Conservation (phyloP, 805 yeast species). For the Torulaspora delbrueckii region DNA sequence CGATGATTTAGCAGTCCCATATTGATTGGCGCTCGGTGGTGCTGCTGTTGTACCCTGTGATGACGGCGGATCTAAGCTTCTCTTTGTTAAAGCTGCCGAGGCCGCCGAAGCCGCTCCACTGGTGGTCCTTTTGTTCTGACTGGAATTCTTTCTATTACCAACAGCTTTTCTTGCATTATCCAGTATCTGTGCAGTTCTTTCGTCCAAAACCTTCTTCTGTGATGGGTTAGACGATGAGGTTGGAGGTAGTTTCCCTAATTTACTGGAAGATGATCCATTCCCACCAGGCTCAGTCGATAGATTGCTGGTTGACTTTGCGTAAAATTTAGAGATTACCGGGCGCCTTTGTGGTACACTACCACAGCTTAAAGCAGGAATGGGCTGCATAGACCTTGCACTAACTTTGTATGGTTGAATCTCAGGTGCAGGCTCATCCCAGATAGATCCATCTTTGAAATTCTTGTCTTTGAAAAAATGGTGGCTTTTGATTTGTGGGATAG, state of each 20-base stretch:
- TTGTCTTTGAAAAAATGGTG: slow-evolving; percentile 60
- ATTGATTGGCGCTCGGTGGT: neutral
- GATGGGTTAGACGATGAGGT: slow-evolving; percentile 4
- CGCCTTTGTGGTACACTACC: slow-evolving; percentile 5
- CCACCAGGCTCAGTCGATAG: neutral
- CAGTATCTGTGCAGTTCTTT: slow-evolving; percentile 32
- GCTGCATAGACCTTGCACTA: slow-evolving; percentile 74
- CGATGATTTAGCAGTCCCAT: neutral
- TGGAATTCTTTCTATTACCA: slow-evolving; percentile 16
- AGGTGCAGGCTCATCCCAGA: slow-evolving; percentile 62
- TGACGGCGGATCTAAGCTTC: slow-evolving; percentile 7
- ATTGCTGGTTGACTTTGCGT: slow-evolving; percentile 8
- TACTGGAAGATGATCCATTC: slow-evolving; percentile 2
- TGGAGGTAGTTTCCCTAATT: neutral
- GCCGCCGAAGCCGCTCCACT: slow-evolving; percentile 27
- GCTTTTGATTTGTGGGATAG: slow-evolving; percentile 50
- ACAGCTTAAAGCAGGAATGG: slow-evolving; percentile 50
- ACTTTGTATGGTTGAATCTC: slow-evolving; percentile 66
- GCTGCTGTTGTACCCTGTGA: slow-evolving; percentile 7
- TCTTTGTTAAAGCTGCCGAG: slow-evolving; percentile 21
- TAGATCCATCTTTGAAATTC: slow-evolving; percentile 49
- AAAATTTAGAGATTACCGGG: slow-evolving; percentile 1
- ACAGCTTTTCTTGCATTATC: slow-evolving; percentile 29
- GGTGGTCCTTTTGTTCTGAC: slow-evolving; percentile 13
- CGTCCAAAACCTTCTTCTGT: slow-evolving; percentile 23